Percentiles rank a stretch among this genome's conserved stretches.
Evolutionary conservation across 208 protist species (phyloP).

Genomic region (Leishmania major): DNA sequence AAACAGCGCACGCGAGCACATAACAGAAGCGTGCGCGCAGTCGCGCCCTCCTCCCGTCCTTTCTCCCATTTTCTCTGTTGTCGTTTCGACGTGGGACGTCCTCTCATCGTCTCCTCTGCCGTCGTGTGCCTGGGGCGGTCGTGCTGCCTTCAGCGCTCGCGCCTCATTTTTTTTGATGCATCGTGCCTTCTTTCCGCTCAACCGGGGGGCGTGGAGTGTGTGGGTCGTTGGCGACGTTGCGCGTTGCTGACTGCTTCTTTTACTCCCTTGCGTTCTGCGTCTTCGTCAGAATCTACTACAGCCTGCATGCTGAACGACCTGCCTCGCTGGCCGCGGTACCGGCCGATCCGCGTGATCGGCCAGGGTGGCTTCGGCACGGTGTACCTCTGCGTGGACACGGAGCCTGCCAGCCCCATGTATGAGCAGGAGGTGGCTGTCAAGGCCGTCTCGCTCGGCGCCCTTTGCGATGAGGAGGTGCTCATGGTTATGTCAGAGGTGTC

Average conservation of each 20-base stretch:
- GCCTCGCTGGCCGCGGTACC: constrained; percentile 60
- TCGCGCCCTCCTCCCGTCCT: constrained; percentile 1
- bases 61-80: background rate
- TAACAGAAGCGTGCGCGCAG: too few relatives aligned
- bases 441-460: constrained; percentile 45
- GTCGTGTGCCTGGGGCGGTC: background rate
- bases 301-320: constrained; percentile 17
- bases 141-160: background rate
- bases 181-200: too few relatives aligned
- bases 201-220: background rate
- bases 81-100: too few relatives aligned
- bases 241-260: background rate
- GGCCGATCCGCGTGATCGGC: constrained; percentile 53
- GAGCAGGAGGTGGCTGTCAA: constrained; percentile 72
- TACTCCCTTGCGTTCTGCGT: constrained; percentile 14
- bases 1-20: too few relatives aligned
- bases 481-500: constrained; percentile 84
- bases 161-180: background rate
- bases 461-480: constrained; percentile 66
- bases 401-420: constrained; percentile 21
- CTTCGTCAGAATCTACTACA: background rate
- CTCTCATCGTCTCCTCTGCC: background rate
- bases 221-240: background rate
- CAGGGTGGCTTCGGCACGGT: constrained; percentile 75
- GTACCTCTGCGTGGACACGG: constrained; percentile 68